Conservation (phyloP, 208 protist genomes). For the Wallacemonas sp. region DNA sequence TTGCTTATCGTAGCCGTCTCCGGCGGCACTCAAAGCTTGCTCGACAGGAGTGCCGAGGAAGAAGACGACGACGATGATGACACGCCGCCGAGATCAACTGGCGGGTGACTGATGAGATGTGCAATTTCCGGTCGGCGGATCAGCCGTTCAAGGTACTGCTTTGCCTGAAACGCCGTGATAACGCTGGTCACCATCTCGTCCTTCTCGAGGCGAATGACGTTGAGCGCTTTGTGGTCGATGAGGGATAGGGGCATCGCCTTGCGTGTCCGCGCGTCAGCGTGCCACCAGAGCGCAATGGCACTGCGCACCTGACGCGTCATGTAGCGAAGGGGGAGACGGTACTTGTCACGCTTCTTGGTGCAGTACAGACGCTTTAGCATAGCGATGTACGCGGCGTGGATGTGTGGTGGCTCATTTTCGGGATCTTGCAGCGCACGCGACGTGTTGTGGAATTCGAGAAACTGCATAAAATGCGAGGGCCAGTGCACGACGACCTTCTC, state of each 20-base stretch:
- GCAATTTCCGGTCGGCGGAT: slow-evolving; percentile 37
- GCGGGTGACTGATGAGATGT: slow-evolving; percentile 24
- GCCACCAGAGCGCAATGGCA: slow-evolving; percentile 60
- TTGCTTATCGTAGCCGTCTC: too few relatives aligned
- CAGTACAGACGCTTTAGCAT: slow-evolving; percentile 65
- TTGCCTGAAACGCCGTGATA: slow-evolving; percentile 75
- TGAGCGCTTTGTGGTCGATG: slow-evolving; percentile 78
- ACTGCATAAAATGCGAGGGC: slow-evolving; percentile 87
- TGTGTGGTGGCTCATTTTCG: slow-evolving; percentile 50
- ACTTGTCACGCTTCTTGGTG: slow-evolving; percentile 41
- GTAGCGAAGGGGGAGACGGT: slow-evolving; percentile 64
- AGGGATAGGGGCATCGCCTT: slow-evolving; percentile 51
- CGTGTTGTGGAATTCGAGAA: slow-evolving; percentile 89
- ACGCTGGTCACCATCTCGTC: slow-evolving; percentile 53
- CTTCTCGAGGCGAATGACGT: slow-evolving; percentile 61
- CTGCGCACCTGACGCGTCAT: slow-evolving; percentile 46
- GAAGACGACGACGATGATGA: too few relatives aligned
- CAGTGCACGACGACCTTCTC: slow-evolving; percentile 72
- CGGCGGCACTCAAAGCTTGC: not conserved
- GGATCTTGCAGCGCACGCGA: slow-evolving; percentile 68
- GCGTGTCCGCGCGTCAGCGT: slow-evolving; percentile 29
- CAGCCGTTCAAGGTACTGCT: slow-evolving; percentile 71
- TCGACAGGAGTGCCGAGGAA: slow-evolving; percentile 6
- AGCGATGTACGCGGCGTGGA: slow-evolving; percentile 58
- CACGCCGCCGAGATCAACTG: slow-evolving; percentile 3